Evolutionary conservation across 345 rosid genomes (phyloP).

Genomic region (Syzygium grande): DNA sequence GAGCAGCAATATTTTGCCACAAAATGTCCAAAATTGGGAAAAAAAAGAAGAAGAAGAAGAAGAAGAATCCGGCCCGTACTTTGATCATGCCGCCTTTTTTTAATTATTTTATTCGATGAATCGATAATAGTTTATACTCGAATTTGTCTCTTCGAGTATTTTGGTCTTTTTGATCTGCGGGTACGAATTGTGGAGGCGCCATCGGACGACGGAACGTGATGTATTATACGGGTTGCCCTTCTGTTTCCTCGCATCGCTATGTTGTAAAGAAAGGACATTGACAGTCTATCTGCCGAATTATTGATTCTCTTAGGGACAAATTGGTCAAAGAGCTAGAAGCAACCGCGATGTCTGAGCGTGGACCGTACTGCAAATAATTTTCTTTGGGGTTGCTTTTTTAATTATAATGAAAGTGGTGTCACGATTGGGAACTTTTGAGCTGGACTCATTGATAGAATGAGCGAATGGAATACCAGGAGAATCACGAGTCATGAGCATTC

Average conservation of each 20-base stretch:
- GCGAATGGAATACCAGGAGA: neutral
- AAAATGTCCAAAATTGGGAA: neutral
- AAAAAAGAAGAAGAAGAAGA: neutral
- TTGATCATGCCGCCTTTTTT: neutral
- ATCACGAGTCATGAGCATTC: neutral
- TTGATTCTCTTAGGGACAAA: neutral
- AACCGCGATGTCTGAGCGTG: neutral
- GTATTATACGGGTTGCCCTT: neutral
- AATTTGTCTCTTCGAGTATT: neutral
- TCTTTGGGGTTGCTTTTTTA: neutral
- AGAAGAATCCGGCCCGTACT: neutral
- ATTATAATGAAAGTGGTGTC: neutral
- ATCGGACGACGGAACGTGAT: neutral
- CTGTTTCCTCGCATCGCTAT: no score
- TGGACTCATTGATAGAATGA: neutral
- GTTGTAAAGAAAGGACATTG: neutral
- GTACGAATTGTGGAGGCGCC: accelerated
- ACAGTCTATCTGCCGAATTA: accelerated
- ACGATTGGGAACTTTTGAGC: neutral
- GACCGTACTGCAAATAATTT: neutral
- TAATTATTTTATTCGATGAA: neutral
- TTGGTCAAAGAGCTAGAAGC: neutral
- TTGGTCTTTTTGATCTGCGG: accelerated
- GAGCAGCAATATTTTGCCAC: neutral
- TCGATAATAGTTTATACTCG: neutral